Evolutionary conservation across 768 basidiomycete species (phyloP).

Genomic region (Arthromyces matolae): DNA sequence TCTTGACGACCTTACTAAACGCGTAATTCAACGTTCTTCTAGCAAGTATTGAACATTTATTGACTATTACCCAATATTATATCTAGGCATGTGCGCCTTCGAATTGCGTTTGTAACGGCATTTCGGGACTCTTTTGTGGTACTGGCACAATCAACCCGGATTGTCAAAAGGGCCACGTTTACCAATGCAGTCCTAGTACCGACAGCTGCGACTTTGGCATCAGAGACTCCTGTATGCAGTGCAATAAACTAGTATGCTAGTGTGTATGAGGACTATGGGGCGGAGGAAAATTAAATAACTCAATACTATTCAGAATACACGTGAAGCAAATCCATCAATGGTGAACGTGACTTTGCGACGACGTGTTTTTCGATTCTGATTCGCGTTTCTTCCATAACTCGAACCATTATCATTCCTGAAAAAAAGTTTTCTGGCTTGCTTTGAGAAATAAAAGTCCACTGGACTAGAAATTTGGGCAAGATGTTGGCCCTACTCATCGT

Average conservation of each 20-base stretch:
- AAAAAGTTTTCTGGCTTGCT: too few species aligned
- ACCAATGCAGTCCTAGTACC: conserved; percentile 15
- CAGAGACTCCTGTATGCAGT: conserved; percentile 12
- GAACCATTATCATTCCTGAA: too few species aligned
- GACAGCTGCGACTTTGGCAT: conserved; percentile 15
- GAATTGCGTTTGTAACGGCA: conserved; percentile 8
- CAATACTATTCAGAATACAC: too few species aligned
- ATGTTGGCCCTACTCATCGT: conserved; percentile 41
- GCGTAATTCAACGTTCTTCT: conserved; percentile 2
- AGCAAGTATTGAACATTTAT: background rate
- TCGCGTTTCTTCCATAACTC: background rate
- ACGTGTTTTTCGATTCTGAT: background rate
- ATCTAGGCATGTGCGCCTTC: conserved; percentile 13
- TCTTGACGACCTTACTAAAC: conserved; percentile 12
- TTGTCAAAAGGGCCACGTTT: conserved; percentile 18
- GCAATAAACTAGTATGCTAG: conserved; percentile 15
- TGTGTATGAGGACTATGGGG: too few species aligned
- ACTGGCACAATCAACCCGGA: conserved; percentile 14
- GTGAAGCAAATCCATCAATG: too few species aligned
- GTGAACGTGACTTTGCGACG: too few species aligned
- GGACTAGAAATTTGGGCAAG: background rate
- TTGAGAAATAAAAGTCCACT: background rate
- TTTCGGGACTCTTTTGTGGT: conserved; percentile 18
- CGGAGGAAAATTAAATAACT: too few species aligned
- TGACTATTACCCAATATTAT: background rate